Percentiles rank a stretch among this genome's conserved stretches.
Evolutionary conservation across 371 early-diverging fungal genomes (phyloP).

Genomic region (Nematocida sp.): DNA sequence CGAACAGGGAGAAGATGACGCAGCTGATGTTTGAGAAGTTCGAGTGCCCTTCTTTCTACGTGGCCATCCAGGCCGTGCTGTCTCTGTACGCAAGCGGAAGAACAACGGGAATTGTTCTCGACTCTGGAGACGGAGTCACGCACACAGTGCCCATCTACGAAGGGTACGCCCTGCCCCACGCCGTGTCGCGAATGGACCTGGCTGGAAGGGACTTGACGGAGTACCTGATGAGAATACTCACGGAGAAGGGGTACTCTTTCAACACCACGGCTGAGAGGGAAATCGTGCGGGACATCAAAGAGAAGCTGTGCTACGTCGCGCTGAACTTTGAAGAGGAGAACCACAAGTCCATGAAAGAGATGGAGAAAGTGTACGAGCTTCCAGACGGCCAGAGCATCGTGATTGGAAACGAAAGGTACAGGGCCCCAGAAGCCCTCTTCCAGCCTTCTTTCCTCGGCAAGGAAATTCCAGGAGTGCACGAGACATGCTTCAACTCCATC

Average conservation of each 20-base stretch:
- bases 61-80: slow-evolving; percentile 94
- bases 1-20: slow-evolving; percentile 99
- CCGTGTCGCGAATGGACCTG: slow-evolving; percentile 88
- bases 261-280: slow-evolving; percentile 97
- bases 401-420: slow-evolving; percentile 91
- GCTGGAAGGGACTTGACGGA: slow-evolving; percentile 94
- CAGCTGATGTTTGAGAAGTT: slow-evolving; percentile 99
- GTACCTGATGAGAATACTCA: slow-evolving; percentile 86
- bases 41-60: slow-evolving; percentile 94
- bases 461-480: slow-evolving; percentile 82
- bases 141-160: slow-evolving; percentile 99
- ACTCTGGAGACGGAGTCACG: slow-evolving; percentile 99
- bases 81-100: slow-evolving; percentile 94
- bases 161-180: slow-evolving; percentile 94
- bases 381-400: slow-evolving; percentile 98
- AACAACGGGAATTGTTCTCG: slow-evolving; percentile 99
- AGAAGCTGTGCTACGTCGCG: slow-evolving; percentile 97
- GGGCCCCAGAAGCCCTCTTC: slow-evolving; percentile 97
- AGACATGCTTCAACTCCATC: slow-evolving; percentile 84
- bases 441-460: slow-evolving; percentile 84
- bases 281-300: slow-evolving; percentile 99
- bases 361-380: slow-evolving; percentile 82
- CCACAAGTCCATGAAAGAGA: slow-evolving; percentile 74
- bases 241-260: slow-evolving; percentile 94
- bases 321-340: slow-evolving; percentile 94